A percentile compares a stretch with the other conserved stretches of the same genome.
Conservation (phyloP, 2,329 filamentous ascomycete species). For the Zasmidium citrigriseum region DNA sequence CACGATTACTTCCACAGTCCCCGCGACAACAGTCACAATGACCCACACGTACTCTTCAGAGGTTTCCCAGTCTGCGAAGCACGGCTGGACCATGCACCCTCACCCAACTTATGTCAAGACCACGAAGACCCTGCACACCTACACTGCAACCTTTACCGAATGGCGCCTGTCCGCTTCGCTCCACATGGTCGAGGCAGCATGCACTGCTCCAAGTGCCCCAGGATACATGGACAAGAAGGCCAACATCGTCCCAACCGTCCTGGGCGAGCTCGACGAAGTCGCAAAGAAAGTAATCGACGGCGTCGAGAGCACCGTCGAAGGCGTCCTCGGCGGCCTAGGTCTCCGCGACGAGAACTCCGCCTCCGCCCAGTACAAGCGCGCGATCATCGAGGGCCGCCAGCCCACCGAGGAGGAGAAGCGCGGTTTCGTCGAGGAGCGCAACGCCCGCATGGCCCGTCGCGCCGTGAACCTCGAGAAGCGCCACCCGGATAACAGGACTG, state of each 20-base stretch:
- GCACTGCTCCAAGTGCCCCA: neutral
- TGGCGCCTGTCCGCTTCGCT: neutral
- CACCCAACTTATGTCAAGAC: neutral
- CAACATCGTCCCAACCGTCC: neutral
- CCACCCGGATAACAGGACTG: neutral
- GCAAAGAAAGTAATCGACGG: neutral
- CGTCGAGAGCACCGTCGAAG: neutral
- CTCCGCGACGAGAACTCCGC: slow-evolving; percentile 1
- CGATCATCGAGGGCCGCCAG: neutral
- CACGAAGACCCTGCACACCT: neutral
- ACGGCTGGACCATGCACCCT: neutral
- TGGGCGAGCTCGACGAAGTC: neutral
- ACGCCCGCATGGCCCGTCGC: neutral
- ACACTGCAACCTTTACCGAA: neutral
- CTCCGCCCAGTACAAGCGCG: neutral
- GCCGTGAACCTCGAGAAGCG: neutral
- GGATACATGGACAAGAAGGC: neutral
- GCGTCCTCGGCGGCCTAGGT: neutral
- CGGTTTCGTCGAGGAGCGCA: neutral
- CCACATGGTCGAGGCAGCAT: neutral
- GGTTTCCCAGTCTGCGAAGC: neutral
- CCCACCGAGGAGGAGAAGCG: neutral
- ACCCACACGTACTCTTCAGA: neutral
- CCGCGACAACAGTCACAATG: neutral
- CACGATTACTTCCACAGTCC: neutral